A percentile compares a stretch with the other conserved stretches of the same genome.
phyloP scores from a whole-genome alignment of 768 basidiomycete species.

The Naganishia randhawae region DNA sequence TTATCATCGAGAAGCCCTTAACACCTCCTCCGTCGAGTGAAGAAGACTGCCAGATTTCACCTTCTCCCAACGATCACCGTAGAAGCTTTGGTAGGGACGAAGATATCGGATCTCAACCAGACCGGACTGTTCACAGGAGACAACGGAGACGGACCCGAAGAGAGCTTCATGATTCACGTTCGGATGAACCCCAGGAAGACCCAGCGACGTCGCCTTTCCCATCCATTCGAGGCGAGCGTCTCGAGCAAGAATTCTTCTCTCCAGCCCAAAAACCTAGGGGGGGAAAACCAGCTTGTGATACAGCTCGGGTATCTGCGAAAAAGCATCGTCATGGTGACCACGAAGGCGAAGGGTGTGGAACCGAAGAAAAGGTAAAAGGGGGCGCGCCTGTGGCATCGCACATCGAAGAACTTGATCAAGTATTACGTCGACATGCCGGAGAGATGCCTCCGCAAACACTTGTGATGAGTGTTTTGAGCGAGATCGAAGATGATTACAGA shows the following conservation, averaged over 20 bases:
- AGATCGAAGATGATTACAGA: constrained; percentile 90
- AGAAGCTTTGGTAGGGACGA: constrained; percentile 26
- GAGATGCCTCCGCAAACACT: constrained; percentile 79
- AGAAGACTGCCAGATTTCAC: constrained; percentile 26
- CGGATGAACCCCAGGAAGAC: constrained; percentile 26
- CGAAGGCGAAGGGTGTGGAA: constrained; percentile 23
- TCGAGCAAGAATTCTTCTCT: constrained; percentile 73
- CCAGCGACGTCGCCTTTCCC: constrained; percentile 65
- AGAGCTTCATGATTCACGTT: constrained; percentile 28
- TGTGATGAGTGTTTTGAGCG: constrained; percentile 71
- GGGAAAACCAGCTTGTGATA: constrained; percentile 46
- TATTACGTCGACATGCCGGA: constrained; percentile 56
- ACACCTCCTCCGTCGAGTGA: neutral
- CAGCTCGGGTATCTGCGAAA: neutral
- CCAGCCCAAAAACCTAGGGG: constrained; percentile 53
- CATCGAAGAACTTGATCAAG: constrained; percentile 55
- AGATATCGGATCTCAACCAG: neutral
- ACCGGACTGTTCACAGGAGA: neutral
- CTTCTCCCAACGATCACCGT: constrained; percentile 28
- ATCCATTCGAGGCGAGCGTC: constrained; percentile 69
- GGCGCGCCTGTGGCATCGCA: neutral
- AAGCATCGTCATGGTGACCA: constrained; percentile 11
- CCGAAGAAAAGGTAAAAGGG: constrained; percentile 8
- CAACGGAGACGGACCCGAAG: constrained; percentile 26
- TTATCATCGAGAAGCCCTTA: constrained; percentile 1